phyloP scores from a whole-genome alignment of 2,329 filamentous ascomycete species.

The Fusarium nematophilum region DNA sequence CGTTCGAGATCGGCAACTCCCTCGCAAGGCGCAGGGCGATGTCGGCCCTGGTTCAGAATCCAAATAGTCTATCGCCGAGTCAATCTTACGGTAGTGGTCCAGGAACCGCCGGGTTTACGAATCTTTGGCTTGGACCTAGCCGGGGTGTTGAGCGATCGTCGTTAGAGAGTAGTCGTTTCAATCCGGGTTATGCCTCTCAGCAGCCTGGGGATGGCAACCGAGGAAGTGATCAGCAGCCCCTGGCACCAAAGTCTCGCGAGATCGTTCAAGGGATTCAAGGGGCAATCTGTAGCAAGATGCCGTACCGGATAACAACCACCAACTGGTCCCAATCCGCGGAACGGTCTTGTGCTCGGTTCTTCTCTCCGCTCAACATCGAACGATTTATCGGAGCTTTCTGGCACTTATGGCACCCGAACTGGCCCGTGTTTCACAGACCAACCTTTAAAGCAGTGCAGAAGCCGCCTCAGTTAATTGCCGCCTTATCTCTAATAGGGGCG shows the following conservation, averaged over 20 bases:
- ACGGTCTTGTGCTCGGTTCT: slow-evolving; percentile 11
- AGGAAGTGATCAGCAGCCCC: not conserved
- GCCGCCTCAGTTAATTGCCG: slow-evolving; percentile 5
- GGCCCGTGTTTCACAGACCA: slow-evolving; percentile 24
- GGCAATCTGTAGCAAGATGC: not conserved
- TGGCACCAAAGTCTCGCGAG: slow-evolving; percentile 3
- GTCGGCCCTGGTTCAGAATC: not conserved
- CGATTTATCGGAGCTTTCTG: slow-evolving; percentile 15
- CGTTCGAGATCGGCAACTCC: not conserved
- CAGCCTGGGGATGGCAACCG: not conserved
- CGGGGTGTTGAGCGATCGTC: not conserved
- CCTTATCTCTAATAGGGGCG: slow-evolving; percentile 21
- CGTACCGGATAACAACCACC: not conserved
- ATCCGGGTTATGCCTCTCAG: not conserved
- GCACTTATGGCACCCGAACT: slow-evolving; percentile 27
- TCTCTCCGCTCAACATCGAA: slow-evolving; percentile 23
- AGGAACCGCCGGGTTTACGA: not conserved
- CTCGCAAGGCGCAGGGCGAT: not conserved
- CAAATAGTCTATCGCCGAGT: not conserved
- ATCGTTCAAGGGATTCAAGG: not conserved
- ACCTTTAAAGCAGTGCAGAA: slow-evolving; percentile 4
- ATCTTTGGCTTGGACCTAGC: not conserved
- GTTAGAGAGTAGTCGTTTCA: not conserved
- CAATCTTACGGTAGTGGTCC: not conserved
- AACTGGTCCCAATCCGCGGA: not conserved